Base-by-base conservation (phyloP, 2,329 filamentous ascomycete genomes). In the Grosmannia serpens region DNA sequence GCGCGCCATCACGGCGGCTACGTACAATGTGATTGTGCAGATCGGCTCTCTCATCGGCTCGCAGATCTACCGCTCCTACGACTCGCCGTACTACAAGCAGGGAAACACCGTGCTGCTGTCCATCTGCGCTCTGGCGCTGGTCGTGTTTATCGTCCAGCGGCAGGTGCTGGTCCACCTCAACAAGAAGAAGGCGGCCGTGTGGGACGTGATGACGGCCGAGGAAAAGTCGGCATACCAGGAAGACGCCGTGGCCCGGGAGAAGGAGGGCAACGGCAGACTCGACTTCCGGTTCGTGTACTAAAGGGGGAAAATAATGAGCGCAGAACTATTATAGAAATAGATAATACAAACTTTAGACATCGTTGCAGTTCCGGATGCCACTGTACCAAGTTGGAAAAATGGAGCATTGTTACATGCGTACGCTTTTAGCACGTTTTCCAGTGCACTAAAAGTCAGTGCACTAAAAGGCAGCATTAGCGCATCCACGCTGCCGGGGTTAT, bases 141-240 rank as follows among this genome's bases (percentile, higher is more conserved):
- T 73, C 0, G 61, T 82, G 0, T 81, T 82, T 61, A 58, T 79
- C 8, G 68, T 47, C n/a, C 56, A 58, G 70, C 1, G 74, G 76
- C 3, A 82, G 82, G 65, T 57, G 72, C 1, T 83, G 78, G 63
- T 84, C 84, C 62, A 67, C 78, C 3, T 69, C 13, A 84, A 84
- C 62, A 71, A 69, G 63, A 71, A 68, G 60, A 74, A 75, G 55
- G 75, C 78, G 11, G 63, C 60, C 33, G 66, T 72, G 13, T 83
- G 80, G 80, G 68, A 72, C 22, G 67, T 67, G 8, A 76, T 83
- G 74, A 75, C 67, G 10, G 69, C 72, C 47, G 74, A 77, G 24
- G 74, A 81, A 64, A 73, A 74, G 64, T 68, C 68, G 2, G 63
- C 73, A 17, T 85, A 85, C 64, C 3, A 65, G 67, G 26, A 71